Evolutionary conservation across 2,329 filamentous ascomycete species (phyloP), one percentile per base, ranked within the genome.

Genomic region (Cercospora nicotianae): DNA sequence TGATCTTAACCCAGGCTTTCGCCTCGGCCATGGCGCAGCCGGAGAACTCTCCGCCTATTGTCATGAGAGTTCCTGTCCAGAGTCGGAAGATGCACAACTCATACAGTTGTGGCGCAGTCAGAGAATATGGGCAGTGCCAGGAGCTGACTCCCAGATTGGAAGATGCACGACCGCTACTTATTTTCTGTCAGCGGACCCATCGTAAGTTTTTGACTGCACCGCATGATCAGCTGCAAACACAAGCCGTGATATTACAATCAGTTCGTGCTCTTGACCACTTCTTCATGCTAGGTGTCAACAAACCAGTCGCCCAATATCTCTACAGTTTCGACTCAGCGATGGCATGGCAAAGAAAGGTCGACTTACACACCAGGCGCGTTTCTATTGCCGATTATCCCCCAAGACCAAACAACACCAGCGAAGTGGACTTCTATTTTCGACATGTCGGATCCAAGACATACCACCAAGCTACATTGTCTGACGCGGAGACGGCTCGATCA

Each of bases 371-470:
- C 12, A 55, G 23, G n/a, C 45, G 60, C 12, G 20, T 63, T 12
- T 26, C 60, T 4, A 23, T 28, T 28, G 60, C 60, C 20, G 8
- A 33, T n/a, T 53, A 33, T 18, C 42, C 42, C 7, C 9, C 18
- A 26, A 33, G 26, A 10, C 16, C n/a, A 10, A 1, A 13, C 10
- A 23, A 13, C 42, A 23, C 16, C 4, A 28, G 9, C 5, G 53
- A 42, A 28, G 23, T 63, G 20, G 18, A 53, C 3, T 63, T 63
- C 60, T 31, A 63, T 48, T 57, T 26, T 23, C 61, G 61, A 5
- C 45, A 48, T 30, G 18, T 26, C 4, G 18, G 20, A 3, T 18
- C 51, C 45, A 57, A 42, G 20, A 12, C n/a, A 13, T 57, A 42
- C 30, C 13, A 33, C 4, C 12, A 23, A 18, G 18, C 36, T 33